These are phyloP conservation scores for Ophiosphaerella korrae DNA, from an alignment of 2,329 filamentous ascomycete species.

Conservation along the genomic window DNA sequence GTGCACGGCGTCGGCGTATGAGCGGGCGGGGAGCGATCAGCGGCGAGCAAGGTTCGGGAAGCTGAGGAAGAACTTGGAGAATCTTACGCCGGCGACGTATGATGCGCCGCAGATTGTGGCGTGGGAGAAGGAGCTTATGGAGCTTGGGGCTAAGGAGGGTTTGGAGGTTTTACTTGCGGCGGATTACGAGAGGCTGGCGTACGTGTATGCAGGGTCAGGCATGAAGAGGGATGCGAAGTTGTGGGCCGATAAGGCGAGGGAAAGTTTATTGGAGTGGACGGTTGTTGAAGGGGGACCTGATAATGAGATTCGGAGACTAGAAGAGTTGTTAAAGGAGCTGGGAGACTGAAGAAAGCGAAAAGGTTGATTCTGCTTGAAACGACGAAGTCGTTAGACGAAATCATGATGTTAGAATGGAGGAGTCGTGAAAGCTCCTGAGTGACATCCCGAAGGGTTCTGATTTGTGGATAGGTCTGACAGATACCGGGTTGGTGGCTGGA, in stretches of 20 bases:
- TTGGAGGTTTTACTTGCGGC: conserved; percentile 25
- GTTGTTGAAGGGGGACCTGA: conserved; percentile 21
- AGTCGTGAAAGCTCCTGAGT: neutral
- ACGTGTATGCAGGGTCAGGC: conserved; percentile 27
- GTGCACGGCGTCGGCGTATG: conserved; percentile 22
- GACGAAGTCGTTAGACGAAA: no score
- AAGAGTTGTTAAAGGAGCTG: conserved; percentile 25
- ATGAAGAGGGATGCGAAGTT: conserved; percentile 16
- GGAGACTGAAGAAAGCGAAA: neutral
- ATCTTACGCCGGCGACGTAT: conserved; percentile 25
- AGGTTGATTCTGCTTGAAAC: no score
- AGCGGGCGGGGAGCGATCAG: conserved; percentile 23
- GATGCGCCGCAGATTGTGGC: conserved; percentile 25
- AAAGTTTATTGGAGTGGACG: conserved; percentile 25
- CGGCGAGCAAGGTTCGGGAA: conserved; percentile 21
- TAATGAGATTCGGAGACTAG: conserved; percentile 19
- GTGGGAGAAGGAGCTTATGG: conserved; percentile 32
- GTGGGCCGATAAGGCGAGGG: conserved; percentile 26
- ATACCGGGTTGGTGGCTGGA: no score
- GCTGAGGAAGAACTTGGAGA: conserved; percentile 17
- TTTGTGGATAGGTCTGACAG: neutral
- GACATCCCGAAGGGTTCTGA: neutral
- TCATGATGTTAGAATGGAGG: no score
- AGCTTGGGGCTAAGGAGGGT: conserved; percentile 25
- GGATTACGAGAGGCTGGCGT: conserved; percentile 33